Evolutionary conservation across 176 grass and related monocot species (phyloP).

Genomic region (Bonia amplexicaulis): DNA sequence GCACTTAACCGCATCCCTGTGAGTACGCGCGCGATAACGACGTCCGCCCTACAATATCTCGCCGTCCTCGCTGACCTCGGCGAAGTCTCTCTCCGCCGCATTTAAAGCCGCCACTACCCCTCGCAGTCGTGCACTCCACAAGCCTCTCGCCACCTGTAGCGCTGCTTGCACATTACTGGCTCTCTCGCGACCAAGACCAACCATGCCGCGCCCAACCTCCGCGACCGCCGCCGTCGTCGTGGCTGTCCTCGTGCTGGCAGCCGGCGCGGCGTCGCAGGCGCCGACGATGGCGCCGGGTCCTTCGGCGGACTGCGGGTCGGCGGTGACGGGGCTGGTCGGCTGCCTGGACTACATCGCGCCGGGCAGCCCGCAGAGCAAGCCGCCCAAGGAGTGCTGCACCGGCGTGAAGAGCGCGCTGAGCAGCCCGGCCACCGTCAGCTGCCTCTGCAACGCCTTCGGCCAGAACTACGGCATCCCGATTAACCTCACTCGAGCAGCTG

Average conservation of each 20-base stretch:
- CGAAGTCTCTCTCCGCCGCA: neutral
- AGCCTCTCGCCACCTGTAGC: neutral
- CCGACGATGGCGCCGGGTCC: slow-evolving; percentile 10
- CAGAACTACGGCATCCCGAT: slow-evolving; percentile 13
- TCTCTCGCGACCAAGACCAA: neutral
- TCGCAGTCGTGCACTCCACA: neutral
- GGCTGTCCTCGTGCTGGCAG: slow-evolving; percentile 25
- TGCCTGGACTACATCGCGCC: slow-evolving; percentile 41
- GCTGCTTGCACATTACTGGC: neutral
- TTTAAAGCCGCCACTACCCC: slow-evolving; percentile 9
- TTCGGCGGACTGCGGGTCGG: slow-evolving; percentile 26
- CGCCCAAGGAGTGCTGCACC: slow-evolving; percentile 41
- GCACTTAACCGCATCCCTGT: neutral
- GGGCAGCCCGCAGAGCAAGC: slow-evolving; percentile 10
- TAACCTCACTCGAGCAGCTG: slow-evolving; percentile 54
- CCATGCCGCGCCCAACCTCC: neutral
- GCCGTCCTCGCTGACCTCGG: slow-evolving; percentile 6
- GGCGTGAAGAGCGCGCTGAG: slow-evolving; percentile 35
- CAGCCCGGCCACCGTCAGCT: slow-evolving; percentile 36
- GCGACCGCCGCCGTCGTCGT: neutral
- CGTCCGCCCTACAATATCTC: neutral
- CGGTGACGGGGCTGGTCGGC: neutral
- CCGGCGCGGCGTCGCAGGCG: slow-evolving; percentile 26
- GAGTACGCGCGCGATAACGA: neutral
- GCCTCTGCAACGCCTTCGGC: slow-evolving; percentile 42